Conservation (phyloP, 2,329 filamentous ascomycete genomes). For the Trichophyton simii region DNA sequence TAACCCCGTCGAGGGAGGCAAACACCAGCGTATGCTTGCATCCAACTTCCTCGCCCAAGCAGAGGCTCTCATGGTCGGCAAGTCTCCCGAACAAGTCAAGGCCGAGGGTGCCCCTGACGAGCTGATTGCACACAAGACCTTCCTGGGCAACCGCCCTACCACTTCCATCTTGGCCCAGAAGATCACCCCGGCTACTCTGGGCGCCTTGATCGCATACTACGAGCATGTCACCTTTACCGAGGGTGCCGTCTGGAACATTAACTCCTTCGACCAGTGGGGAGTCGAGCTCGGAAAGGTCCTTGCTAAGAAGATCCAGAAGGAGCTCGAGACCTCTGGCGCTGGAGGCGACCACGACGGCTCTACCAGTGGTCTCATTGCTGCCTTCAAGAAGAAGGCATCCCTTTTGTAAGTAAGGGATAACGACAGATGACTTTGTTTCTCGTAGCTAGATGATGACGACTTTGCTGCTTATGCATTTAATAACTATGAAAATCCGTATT, state of each 20-base stretch:
- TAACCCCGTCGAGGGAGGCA: conserved; percentile 83
- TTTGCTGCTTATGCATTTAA: background rate
- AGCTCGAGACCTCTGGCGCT: conserved; percentile 65
- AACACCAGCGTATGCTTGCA: conserved; percentile 64
- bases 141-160: conserved; percentile 92
- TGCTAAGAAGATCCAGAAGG: conserved; percentile 77
- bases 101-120: conserved; percentile 36
- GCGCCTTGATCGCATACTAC: conserved; percentile 95
- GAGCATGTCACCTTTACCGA: conserved; percentile 98
- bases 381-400: conserved; percentile 68
- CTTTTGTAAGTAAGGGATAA: conserved; percentile 9
- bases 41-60: conserved; percentile 41
- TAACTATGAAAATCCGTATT: background rate
- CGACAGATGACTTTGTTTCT: background rate
- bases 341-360: conserved; percentile 70
- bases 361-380: conserved; percentile 77
- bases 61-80: conserved; percentile 43
- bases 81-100: conserved; percentile 37
- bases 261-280: conserved; percentile 99
- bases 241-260: conserved; percentile 98
- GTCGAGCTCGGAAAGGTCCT: conserved; percentile 94
- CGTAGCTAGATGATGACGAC: background rate
- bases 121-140: conserved; percentile 94
- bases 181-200: conserved; percentile 87
- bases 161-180: conserved; percentile 86